phyloP scores from a whole-genome alignment of 2,329 filamentous ascomycete genomes.

The Berkeleyomyces basicola region DNA sequence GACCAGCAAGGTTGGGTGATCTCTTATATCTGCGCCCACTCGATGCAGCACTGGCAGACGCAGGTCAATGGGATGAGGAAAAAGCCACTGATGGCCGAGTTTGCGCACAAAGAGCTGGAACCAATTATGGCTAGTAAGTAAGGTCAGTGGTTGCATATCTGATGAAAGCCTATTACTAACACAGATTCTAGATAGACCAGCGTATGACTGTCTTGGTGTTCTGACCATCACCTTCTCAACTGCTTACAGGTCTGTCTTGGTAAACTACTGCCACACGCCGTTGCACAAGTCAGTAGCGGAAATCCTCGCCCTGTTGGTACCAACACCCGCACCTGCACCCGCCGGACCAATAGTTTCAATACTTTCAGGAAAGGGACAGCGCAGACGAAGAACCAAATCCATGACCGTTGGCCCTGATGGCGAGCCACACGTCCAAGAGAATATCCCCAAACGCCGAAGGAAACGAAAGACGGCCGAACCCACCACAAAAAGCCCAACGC shows the following conservation, averaged over 20 bases:
- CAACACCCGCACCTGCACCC: not conserved
- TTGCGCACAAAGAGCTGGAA: constrained; percentile 31
- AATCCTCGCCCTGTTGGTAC: constrained; percentile 23
- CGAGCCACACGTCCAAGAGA: constrained; percentile 15
- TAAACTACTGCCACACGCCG: constrained; percentile 40
- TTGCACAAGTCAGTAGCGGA: constrained; percentile 40
- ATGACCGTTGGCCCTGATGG: constrained; percentile 9
- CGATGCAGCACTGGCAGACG: constrained; percentile 33
- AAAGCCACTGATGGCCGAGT: constrained; percentile 30
- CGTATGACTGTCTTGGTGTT: constrained; percentile 40
- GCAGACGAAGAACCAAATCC: not conserved
- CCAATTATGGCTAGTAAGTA: constrained; percentile 28
- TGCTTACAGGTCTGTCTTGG: constrained; percentile 28
- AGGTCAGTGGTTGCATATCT: not conserved
- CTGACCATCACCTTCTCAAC: constrained; percentile 34
- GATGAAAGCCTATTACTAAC: constrained; percentile 11
- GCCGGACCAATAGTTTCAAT: not conserved
- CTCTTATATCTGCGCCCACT: constrained; percentile 36
- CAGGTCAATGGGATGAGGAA: constrained; percentile 27
- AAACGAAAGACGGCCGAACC: not conserved
- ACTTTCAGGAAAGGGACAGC: not conserved
- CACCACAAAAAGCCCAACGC: not conserved
- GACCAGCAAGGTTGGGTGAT: constrained; percentile 35
- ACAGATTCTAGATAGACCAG: constrained; percentile 31
- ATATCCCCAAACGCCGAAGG: not conserved